These are phyloP conservation scores for Reticulascus tulasneorum DNA, from an alignment of 2,329 filamentous ascomycete genomes.

Conservation along the genomic window DNA sequence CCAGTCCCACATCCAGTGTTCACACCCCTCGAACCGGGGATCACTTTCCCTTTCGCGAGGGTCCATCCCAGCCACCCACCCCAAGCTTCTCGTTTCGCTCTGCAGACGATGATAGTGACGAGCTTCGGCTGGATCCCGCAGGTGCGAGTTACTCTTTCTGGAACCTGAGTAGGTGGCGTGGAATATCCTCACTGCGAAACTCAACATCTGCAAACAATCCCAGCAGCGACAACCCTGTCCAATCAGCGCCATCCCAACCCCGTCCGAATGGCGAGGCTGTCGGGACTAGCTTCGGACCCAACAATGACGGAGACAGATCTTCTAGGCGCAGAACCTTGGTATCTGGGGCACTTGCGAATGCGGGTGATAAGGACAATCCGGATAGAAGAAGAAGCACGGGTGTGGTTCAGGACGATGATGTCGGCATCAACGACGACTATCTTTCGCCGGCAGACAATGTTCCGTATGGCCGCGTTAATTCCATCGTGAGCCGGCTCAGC, in stretches of 20 bases:
- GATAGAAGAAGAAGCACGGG: slow-evolving; percentile 1
- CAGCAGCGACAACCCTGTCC: slow-evolving; percentile 5
- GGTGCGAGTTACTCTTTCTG: slow-evolving; percentile 49
- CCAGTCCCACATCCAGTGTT: slow-evolving; percentile 37
- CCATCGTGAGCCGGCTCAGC: slow-evolving; percentile 52
- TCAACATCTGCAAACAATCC: slow-evolving; percentile 10
- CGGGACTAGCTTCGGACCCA: slow-evolving; percentile 3
- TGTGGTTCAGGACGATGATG: slow-evolving; percentile 5
- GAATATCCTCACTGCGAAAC: slow-evolving; percentile 24
- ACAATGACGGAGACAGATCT: slow-evolving; percentile 13
- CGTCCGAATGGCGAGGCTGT: slow-evolving; percentile 10
- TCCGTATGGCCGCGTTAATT: slow-evolving; percentile 30
- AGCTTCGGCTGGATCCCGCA: slow-evolving; percentile 30
- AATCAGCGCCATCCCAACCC: slow-evolving; percentile 2
- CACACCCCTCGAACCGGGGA: slow-evolving; percentile 15
- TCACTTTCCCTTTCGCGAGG: slow-evolving; percentile 13
- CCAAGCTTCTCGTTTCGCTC: slow-evolving; percentile 52
- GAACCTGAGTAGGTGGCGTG: slow-evolving; percentile 53
- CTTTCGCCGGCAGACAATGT: slow-evolving; percentile 13
- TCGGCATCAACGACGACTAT: slow-evolving; percentile 7
- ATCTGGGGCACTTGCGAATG: slow-evolving; percentile 10
- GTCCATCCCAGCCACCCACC: slow-evolving; percentile 39
- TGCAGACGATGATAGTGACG: slow-evolving; percentile 36
- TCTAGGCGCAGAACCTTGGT: slow-evolving; percentile 22
- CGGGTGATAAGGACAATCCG: slow-evolving; percentile 7